Conservation (phyloP, 768 basidiomycete genomes). For the Podaxis sp. region DNA sequence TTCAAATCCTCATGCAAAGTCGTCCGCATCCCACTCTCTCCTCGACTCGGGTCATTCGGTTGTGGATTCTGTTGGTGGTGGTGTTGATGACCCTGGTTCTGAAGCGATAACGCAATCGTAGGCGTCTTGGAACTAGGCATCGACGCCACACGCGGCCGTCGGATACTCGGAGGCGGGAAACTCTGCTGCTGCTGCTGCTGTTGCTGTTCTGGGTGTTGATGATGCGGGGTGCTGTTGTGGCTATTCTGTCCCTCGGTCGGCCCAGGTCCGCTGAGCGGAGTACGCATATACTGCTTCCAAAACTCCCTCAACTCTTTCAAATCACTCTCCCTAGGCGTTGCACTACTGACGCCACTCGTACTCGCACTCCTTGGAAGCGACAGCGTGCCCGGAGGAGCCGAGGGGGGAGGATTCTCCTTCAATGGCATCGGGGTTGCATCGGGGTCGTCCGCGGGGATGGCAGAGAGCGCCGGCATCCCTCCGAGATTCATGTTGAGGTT, state of each 20-base stretch:
- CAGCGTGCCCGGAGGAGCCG: neutral
- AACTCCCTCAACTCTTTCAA: constrained; percentile 57
- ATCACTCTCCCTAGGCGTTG: constrained; percentile 22
- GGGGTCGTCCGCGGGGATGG: constrained; percentile 26
- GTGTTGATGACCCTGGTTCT: constrained; percentile 10
- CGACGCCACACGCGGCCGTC: constrained; percentile 59
- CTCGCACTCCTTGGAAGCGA: constrained; percentile 5
- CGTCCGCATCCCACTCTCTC: constrained; percentile 30
- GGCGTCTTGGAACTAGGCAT: constrained; percentile 69
- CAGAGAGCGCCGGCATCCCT: constrained; percentile 2
- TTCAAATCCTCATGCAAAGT: constrained; percentile 57
- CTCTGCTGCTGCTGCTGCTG: neutral
- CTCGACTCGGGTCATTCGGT: constrained; percentile 14
- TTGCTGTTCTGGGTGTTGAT: neutral
- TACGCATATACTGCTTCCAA: constrained; percentile 73
- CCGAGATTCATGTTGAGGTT: constrained; percentile 6
- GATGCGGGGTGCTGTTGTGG: neutral
- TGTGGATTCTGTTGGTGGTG: constrained; percentile 18
- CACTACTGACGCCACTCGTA: neutral
- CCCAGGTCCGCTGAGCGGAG: constrained; percentile 47
- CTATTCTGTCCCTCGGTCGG: constrained; percentile 12
- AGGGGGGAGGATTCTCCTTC: constrained; percentile 16
- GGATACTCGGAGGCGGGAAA: constrained; percentile 12
- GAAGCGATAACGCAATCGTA: constrained; percentile 21
- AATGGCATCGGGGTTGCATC: constrained; percentile 46